Evolutionary conservation across 2,329 filamentous ascomycete species (phyloP), one percentile per base, ranked within the genome.

Genomic region (Boeremia exigua): DNA sequence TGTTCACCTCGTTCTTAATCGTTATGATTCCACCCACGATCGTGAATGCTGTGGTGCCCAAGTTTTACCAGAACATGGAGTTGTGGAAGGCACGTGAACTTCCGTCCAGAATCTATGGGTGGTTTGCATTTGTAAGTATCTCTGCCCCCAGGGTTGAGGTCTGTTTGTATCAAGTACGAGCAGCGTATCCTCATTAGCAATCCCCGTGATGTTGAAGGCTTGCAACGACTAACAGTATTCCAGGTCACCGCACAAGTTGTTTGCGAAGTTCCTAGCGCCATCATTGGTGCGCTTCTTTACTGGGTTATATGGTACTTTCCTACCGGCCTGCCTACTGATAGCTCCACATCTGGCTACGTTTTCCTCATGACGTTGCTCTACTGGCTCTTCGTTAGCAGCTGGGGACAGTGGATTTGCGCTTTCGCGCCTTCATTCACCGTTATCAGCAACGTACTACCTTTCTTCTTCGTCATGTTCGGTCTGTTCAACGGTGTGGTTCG

Each of bases 361-460:
- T 94, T 89, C 78, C 77, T 94, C 25, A 92, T 95, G 88, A 85
- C 84, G 0, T 78, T 93, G 67, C 81, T 94, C 0, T 92, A 92
- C 78, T 91, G 87, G 79, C 74, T 93, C 7, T 93, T 92, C 81
- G 84, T 87, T 72, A 84, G 83, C 29, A 86, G 81, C 62, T 93
- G 88, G 90, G 91, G 89, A 17, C 90, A 92, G 71, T 94, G 89
- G 89, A 91, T 95, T 63, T 90, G 87, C 60, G 90, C 91, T 0
- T 92, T 92, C 73, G 89, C 90, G 0, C 90, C 90, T 0, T 87
- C 82, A 36, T 92, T 92, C 76, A 91, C 89, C 0, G 88, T 92
- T 60, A 91, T 93, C 61, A 86, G 86, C 38, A 92, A 93, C 68
- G 67, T 75, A 1, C 79, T 92, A 5, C 90, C 90, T 0, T 92